Conservation (phyloP, 2,329 filamentous ascomycete genomes). For the Aspergillus neotritici region DNA sequence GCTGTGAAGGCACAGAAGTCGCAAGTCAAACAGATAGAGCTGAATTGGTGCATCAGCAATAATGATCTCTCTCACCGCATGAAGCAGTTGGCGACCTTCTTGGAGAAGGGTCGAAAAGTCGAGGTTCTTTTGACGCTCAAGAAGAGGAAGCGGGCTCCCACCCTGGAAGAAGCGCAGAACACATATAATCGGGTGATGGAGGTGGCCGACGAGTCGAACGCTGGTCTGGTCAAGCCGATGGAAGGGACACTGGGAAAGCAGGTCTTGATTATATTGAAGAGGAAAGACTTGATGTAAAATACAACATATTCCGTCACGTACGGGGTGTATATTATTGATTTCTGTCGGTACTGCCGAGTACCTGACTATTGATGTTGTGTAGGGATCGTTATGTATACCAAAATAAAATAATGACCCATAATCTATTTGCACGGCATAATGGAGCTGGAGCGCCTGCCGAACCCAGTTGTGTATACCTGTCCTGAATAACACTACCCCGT, state of each 20-base stretch:
- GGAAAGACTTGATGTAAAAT: constrained; percentile 16
- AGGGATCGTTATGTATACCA: no score
- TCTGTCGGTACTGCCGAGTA: neutral
- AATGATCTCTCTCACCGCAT: constrained; percentile 71
- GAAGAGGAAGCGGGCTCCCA: constrained; percentile 57
- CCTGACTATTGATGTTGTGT: neutral
- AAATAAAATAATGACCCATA: no score
- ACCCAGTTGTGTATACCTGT: no score
- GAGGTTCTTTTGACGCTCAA: constrained; percentile 67
- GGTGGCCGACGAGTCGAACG: constrained; percentile 40
- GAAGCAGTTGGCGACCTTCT: constrained; percentile 60
- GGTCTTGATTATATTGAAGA: constrained; percentile 34
- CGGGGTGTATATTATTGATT: constrained; percentile 13
- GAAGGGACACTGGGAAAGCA: constrained; percentile 38
- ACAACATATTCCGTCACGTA: neutral
- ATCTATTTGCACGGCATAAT: no score
- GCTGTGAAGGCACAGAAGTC: constrained; percentile 37
- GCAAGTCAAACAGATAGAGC: constrained; percentile 68
- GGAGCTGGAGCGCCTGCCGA: no score
- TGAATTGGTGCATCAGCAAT: constrained; percentile 78
- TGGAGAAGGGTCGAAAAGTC: constrained; percentile 69
- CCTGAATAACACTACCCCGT: no score
- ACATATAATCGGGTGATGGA: constrained; percentile 51
- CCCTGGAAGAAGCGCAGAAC: constrained; percentile 54
- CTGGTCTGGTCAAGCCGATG: constrained; percentile 36